Evolutionary conservation across 2,329 filamentous ascomycete genomes (phyloP).

Genomic region (Fusarium acutatum): DNA sequence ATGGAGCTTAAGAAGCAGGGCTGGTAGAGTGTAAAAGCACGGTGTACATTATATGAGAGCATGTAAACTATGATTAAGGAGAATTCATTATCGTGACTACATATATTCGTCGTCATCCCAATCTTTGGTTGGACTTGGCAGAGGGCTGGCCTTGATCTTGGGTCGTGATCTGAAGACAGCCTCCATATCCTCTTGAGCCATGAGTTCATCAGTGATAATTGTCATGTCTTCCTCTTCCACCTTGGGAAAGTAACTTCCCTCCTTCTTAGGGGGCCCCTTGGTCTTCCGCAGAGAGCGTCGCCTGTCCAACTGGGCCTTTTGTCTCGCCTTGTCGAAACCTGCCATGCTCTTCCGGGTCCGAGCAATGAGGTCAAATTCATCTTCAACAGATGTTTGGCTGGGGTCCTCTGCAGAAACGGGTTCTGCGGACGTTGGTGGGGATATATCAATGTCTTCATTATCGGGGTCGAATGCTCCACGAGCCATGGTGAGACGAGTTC

Average conservation of each 20-base stretch:
- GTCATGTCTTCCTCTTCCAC: slow-evolving; percentile 55
- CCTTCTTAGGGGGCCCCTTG: slow-evolving; percentile 50
- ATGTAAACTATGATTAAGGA: slow-evolving; percentile 32
- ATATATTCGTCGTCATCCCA: slow-evolving; percentile 42
- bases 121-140: slow-evolving; percentile 58
- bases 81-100: slow-evolving; percentile 31
- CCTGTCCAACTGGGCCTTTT: slow-evolving; percentile 68
- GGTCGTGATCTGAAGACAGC: slow-evolving; percentile 87
- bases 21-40: slow-evolving; percentile 63
- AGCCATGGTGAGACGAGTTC: slow-evolving; percentile 84
- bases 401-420: slow-evolving; percentile 31
- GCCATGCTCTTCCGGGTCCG: slow-evolving; percentile 70
- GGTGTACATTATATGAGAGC: slow-evolving; percentile 41
- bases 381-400: slow-evolving; percentile 10
- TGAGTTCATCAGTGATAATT: slow-evolving; percentile 73
- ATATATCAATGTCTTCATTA: slow-evolving; percentile 43
- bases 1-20: slow-evolving; percentile 78
- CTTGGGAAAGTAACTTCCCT: slow-evolving; percentile 57
- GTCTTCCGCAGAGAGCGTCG: slow-evolving; percentile 59
- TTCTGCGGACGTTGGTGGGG: slow-evolving; percentile 15
- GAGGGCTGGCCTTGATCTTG: slow-evolving; percentile 79
- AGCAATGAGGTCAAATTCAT: slow-evolving; percentile 59
- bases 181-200: slow-evolving; percentile 78
- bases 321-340: slow-evolving; percentile 66
- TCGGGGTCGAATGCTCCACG: slow-evolving; percentile 57